These are phyloP conservation scores for Fistulina hepatica DNA, from an alignment of 1,284 basidiomycete genomes.

Conservation along the genomic window DNA sequence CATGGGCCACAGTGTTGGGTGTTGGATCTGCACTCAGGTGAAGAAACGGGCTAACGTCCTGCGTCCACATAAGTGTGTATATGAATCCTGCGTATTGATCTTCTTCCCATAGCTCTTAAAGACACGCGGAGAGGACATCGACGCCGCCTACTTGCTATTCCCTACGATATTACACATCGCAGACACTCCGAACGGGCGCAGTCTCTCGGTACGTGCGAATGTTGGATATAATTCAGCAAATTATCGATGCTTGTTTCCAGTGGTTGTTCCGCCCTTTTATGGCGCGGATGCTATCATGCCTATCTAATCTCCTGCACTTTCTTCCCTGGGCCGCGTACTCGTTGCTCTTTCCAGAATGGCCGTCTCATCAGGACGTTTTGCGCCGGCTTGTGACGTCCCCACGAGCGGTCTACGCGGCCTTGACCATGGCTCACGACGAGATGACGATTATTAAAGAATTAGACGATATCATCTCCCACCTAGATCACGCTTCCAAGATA, in stretches of 20 bases:
- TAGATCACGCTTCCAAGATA: slow-evolving; percentile 31
- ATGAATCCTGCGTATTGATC: slow-evolving; percentile 3
- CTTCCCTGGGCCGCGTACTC: slow-evolving; percentile 9
- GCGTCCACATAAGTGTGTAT: too few species aligned
- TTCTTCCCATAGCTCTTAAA: slow-evolving; percentile 36
- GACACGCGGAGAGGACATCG: slow-evolving; percentile 23
- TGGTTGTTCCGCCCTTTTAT: slow-evolving; percentile 37
- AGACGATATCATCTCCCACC: slow-evolving; percentile 28
- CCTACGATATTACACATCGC: slow-evolving; percentile 47
- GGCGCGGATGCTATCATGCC: slow-evolving; percentile 30
- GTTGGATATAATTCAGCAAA: background rate
- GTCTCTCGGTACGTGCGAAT: slow-evolving; percentile 28
- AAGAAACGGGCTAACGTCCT: slow-evolving; percentile 6
- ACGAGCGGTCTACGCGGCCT: slow-evolving; percentile 31
- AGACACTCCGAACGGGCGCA: slow-evolving; percentile 43
- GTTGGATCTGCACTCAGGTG: slow-evolving; percentile 51
- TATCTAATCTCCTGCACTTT: slow-evolving; percentile 20
- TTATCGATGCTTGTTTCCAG: slow-evolving; percentile 20
- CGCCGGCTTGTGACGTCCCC: slow-evolving; percentile 37
- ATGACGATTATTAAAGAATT: slow-evolving; percentile 43
- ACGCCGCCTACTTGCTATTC: slow-evolving; percentile 40
- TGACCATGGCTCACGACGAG: slow-evolving; percentile 52
- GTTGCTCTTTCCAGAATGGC: slow-evolving; percentile 21
- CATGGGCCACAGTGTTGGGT: slow-evolving; percentile 49
- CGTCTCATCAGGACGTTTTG: slow-evolving; percentile 34